phyloP scores from a whole-genome alignment of 2,329 filamentous ascomycete genomes.

The Ampelomyces quisqualis region DNA sequence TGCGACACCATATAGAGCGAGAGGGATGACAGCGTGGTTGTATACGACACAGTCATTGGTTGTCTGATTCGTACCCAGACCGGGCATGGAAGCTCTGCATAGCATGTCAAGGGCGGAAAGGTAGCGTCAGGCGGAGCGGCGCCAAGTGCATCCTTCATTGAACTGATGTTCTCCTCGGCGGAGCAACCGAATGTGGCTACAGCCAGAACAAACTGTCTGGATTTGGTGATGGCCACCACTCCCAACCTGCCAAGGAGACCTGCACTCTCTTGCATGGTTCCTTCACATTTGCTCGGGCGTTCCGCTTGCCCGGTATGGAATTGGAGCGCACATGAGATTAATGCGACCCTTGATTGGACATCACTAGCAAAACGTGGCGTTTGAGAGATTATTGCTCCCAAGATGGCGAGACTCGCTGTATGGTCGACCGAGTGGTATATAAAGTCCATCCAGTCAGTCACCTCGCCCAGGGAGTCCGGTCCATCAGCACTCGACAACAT shows the following conservation, averaged over 20 bases:
- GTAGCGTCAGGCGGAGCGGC: constrained; percentile 15
- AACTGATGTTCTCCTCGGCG: constrained; percentile 10
- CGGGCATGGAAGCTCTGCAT: constrained; percentile 3
- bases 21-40: constrained; percentile 14
- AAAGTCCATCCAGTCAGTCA: constrained; percentile 9
- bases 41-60: constrained; percentile 12
- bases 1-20: constrained; percentile 9
- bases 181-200: constrained; percentile 10
- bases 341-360: constrained; percentile 14
- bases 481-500: constrained; percentile 9
- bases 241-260: constrained; percentile 20
- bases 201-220: constrained; percentile 3
- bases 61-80: constrained; percentile 3
- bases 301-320: constrained; percentile 7
- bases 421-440: constrained; percentile 15
- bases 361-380: constrained; percentile 7
- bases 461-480: neutral
- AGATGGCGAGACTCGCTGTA: constrained; percentile 4
- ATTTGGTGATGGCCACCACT: constrained; percentile 1
- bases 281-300: constrained; percentile 2
- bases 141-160: constrained; percentile 19
- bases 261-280: constrained; percentile 2
- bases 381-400: constrained; percentile 1
- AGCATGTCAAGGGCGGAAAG: constrained; percentile 18
- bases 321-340: constrained; percentile 18